Evolutionary conservation across 352 stramenopile species (phyloP).

Genomic region (Phytophthora vignae): DNA sequence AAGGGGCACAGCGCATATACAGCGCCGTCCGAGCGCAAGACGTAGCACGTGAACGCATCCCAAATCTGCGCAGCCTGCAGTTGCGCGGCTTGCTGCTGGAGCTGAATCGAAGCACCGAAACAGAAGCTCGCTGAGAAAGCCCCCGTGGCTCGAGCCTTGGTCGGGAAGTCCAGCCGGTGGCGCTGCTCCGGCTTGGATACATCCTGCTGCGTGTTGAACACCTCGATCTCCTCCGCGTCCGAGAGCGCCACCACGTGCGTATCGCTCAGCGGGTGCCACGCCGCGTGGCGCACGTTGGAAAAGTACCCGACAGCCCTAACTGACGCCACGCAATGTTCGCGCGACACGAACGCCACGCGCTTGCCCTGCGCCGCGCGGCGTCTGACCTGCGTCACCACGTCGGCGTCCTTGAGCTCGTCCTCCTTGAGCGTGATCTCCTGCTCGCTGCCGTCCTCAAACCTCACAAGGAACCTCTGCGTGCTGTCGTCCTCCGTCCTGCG

Average conservation of each 20-base stretch:
- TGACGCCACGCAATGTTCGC: constrained; percentile 55
- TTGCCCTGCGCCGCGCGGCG: constrained; percentile 25
- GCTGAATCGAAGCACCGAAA: constrained; percentile 59
- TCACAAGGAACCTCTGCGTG: constrained; percentile 52
- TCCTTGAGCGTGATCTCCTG: constrained; percentile 27
- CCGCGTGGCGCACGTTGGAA: constrained; percentile 55
- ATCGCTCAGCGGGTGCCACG: constrained; percentile 82
- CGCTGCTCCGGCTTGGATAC: constrained; percentile 78
- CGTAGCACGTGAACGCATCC: constrained; percentile 82
- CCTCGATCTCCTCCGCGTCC: constrained; percentile 74
- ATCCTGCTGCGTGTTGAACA: constrained; percentile 75
- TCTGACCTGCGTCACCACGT: constrained; percentile 46
- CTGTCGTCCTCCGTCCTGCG: constrained; percentile 16
- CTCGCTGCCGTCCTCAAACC: constrained; percentile 58
- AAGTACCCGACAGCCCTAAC: constrained; percentile 72
- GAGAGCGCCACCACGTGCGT: constrained; percentile 76
- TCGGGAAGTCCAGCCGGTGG: constrained; percentile 62
- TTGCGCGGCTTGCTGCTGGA: constrained; percentile 28
- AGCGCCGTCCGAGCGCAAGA: constrained; percentile 75
- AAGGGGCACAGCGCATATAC: constrained; percentile 78
- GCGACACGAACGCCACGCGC: constrained; percentile 57
- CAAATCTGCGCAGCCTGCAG: constrained; percentile 44
- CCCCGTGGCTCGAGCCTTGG: constrained; percentile 36
- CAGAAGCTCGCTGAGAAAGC: constrained; percentile 59
- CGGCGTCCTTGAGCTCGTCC: constrained; percentile 33